Evolutionary conservation across 495 filamentous ascomycete genomes (phyloP), one percentile per base, ranked within the genome.

Genomic region (Aspergillus heteromorphus): DNA sequence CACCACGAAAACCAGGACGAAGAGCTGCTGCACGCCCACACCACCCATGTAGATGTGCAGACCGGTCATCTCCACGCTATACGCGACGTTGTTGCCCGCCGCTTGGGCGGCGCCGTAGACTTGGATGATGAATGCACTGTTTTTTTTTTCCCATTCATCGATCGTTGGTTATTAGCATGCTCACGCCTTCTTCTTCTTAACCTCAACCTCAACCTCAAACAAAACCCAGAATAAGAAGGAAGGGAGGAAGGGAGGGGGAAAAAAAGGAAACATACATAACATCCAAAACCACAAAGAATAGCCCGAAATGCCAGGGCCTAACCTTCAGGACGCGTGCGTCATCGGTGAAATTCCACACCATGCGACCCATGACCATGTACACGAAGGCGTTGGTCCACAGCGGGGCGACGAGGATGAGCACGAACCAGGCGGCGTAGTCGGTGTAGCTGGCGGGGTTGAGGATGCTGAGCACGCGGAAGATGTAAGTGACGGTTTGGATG

Each of bases 41-140:
- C 78, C 79, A 17, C 64, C 72, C 76, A 77, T 80, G 61, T 79
- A 81, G 36, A 79, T 63, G 55, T 77, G 71, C 36, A 75, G 65
- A 3, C 76, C 78, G 6, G 49, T 57, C 54, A 72, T 63, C 51
- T 45, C 55, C 43, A n/a, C 43, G 57, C 52, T 55, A 55, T 45
- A 48, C 47, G 43, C 27, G 20, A 47, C 43, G 43, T 47, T 47
- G 14, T 53, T 42, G 3, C 45, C 51, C 13, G 54, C 54, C 11
- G 54, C 49, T 19, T n/a, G 23, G 1, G 58, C 58, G 0, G 55
- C 58, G 5, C 58, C 55, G 19, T 54, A 56, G 9, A 58, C 52
- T 50, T 58, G 58, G 38, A 64, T 48, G 13, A 65, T 57, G 27
- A 62, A 62, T 2, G 58, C 55, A n/a, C 62, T 65, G 19, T 45